Evolutionary conservation across 2,329 filamentous ascomycete genomes (phyloP), one percentile per base, ranked within the genome.

Genomic region (Alternaria solani): DNA sequence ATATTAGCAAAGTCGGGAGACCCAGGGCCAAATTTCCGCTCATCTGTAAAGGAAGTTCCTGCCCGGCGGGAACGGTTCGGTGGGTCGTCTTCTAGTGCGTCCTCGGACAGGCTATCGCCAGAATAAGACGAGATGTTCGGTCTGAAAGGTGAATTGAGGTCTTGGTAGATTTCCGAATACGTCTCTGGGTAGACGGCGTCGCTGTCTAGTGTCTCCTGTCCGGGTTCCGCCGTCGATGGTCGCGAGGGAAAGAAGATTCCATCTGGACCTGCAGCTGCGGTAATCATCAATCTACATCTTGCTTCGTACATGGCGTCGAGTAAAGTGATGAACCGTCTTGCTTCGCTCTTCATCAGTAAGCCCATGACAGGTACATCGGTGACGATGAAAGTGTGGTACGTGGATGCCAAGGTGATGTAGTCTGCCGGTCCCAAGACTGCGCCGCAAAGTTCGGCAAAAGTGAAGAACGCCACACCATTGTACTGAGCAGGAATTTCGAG

Each of bases 391-490:
- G 91, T 94, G 76, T 94, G 91, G 75, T 89, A 94, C 16, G 86
- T 90, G 1, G 91, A 93, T 1, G 91, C 91, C 74, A 95, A 86
- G 1, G 90, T 91, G 55, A 94, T 91, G 78, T 94, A 95, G 79
- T 95, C 92, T 28, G 92, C 92, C 1, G 91, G 91, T 0, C 92
- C 92, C 44, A 93, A 88, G 6, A 78, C 78, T 6, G 78, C 80
- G 60, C 84, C 84, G 59, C 91, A 92, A 1, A 94, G 84, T 36
- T 90, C 85, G 14, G 82, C 71, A 68, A 94, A 95, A 9, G 86
- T 85, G 86, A 90, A 93, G 55, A 84, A 83, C 0, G 88, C 85
- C 1, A 86, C 79, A 18, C 89, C 87, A 26, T 84, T 78, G 63
- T 85, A 78, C 38, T 89, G 84, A 4, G 82, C 81, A 1, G 88